Base-by-base conservation (phyloP, 441 rosid species). In the Biscutella laevigata region DNA sequence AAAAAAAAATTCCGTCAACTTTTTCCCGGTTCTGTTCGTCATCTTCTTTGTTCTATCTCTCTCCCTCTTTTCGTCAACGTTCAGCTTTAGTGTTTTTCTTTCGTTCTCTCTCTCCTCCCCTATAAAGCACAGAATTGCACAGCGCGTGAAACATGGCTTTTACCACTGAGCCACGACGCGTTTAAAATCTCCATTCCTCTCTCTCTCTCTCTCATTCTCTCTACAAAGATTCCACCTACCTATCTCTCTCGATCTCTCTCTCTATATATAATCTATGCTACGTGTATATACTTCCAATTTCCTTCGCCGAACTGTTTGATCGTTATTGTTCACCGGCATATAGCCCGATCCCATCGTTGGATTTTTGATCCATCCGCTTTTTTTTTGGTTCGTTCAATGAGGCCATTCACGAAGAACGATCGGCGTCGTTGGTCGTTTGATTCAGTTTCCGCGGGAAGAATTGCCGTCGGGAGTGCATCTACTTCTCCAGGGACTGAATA, bases 351-450 rank as follows among this genome's bases (percentile, higher is more conserved):
- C 10, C 10, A 17, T 39, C 54, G 4, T 15, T 16, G 1, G 12
- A 17, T 4, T 19, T 13, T 9, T 15, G 22, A 54, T 46, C 49
- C 12, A 8, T 12, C 24, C 25, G 33, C 8, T 21, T 8, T 45
- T n/a, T n/a, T n/a, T n/a, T n/a, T n/a, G n/a, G n/a, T n/a, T 17
- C 4, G 12, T 32, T 27, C 47, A 82, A 84, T 81, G 97, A 74
- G 66, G 35, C 82, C 72, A 12, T 56, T 69, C 40, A 72, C 81
- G 0, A 76, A 43, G 43, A 82, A 86, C 61, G 90, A 74, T 46
- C 86, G 98, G 29, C 88, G 98, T 49, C 87, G 98, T 0, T 89
- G 95, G 95, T 82, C 82, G 15, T 81, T 95, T 2, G 95, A 81
- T 45, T 53, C 81, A 3, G 74, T 87, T 39, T 75, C 88, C 32